Evolutionary conservation across 441 rosid genomes (phyloP), one percentile per base, ranked within the genome.

Genomic region (Isatis lusitanica): DNA sequence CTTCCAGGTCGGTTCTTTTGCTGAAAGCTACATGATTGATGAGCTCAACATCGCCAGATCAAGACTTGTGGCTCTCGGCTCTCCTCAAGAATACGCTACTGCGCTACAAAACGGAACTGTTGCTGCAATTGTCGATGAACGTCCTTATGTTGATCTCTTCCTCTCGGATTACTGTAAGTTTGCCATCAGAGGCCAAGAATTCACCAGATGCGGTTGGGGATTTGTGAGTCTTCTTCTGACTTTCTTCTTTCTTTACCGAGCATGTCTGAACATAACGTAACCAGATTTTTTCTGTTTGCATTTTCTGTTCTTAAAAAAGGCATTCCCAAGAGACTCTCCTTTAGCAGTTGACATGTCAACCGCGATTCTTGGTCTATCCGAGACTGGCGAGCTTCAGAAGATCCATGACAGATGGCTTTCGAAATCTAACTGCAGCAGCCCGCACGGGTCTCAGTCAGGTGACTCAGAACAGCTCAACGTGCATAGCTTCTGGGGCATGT

Each of bases 171-270:
- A 85, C 50, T 95, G 97, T 17, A 74, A 84, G 50, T 92, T 88
- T 82, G 87, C 95, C 16, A 77, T 90, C 30, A 79, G 91, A 81
- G 97, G 96, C 38, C 91, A 84, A 71, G 95, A 85, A 71, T 95
- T 95, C 82, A 90, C 97, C 47, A 88, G 83, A 81, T 70, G 88
- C 4, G 92, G 96, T 60, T 91, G 97, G 98, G 99, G 98, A 78
- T 95, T 93, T 79, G 99, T 93, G 63, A 91, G 99, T 57, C 42
- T 65, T 18, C 56, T 70, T 63, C 59, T 61, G 53, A 58, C 18
- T 39, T 1, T 13, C 3, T 26, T 61, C 21, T 63, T 56, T 58
- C 58, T 63, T 60, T 68, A 76, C 66, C 9, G 11, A 28, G 18
- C 17, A 58, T 61, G 9, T 65, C 35, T n/a, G 55, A 70, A 60